Evolutionary conservation across 2,329 filamentous ascomycete species (phyloP), one percentile per base, ranked within the genome.

Genomic region (Penicillium digitatum): DNA sequence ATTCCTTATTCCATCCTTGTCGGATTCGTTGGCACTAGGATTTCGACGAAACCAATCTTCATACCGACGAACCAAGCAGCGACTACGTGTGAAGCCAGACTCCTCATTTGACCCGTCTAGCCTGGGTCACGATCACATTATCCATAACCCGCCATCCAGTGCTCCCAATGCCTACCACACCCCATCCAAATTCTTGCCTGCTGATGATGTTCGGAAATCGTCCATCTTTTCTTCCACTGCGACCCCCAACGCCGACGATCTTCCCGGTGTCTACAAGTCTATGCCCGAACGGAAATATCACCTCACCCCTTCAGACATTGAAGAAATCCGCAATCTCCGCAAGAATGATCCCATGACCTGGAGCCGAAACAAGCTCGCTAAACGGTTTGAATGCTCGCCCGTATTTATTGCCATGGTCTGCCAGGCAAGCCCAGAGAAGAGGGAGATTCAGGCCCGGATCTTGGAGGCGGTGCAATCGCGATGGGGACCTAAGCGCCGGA

Each of bases 121-220:
- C 48, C 69, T 74, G 57, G 59, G 65, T 20, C 72, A 74, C 57
- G 79, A 82, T 55, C 79, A 82, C 65, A 84, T 86, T 67, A 78
- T 87, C 68, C 84, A 83, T 78, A 87, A 87, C 62, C 85, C 85
- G 34, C 85, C 85, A 0, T 83, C 84, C 7, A 82, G 82, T 27
- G 79, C 82, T 7, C 84, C 85, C 8, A 84, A 79, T 57, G 79
- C 84, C 24, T 85, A 84, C 65, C 82, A 86, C 67, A 88, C 85
- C 1, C 85, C 85, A 1, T 72, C 78, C 27, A 84, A 85, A 61
- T 88, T 88, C 68, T 77, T 88, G 8, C 85, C 85, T 5, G 68
- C 76, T 51, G 74, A 78, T 59, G 85, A 88, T 71, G 75, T 77
- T 22, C 78, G 85, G 53, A 73, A 78, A 58, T 78, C 62, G 59